Percentiles rank a stretch among this genome's conserved stretches.
phyloP scores from a whole-genome alignment of 305 asterid species.

The Rubia tinctorum region DNA sequence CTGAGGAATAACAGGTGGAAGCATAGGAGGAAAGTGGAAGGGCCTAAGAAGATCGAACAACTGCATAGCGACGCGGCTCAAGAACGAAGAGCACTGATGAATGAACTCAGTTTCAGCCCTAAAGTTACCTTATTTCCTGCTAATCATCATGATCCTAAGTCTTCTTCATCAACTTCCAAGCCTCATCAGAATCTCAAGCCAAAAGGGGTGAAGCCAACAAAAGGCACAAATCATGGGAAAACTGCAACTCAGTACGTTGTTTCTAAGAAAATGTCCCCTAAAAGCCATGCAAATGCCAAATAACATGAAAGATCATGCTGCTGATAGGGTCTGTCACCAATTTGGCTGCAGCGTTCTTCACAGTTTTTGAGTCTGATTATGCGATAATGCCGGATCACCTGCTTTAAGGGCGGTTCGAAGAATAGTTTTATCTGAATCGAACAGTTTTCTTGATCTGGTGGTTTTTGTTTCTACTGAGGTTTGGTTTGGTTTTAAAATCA shows the following conservation, averaged over 20 bases:
- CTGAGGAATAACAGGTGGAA: conserved; percentile 84
- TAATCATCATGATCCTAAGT: conserved; percentile 34
- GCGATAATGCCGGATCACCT: background rate
- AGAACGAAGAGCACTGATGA: conserved; percentile 52
- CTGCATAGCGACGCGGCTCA: conserved; percentile 81
- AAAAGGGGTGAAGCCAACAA: conserved; percentile 3
- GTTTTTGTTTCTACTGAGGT: conserved; percentile 32
- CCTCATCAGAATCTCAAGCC: conserved; percentile 41
- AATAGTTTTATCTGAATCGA: too few relatives aligned
- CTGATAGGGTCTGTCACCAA: background rate
- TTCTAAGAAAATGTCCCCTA: conserved; percentile 15
- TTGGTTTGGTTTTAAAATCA: conserved; percentile 54
- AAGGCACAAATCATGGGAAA: conserved; percentile 21
- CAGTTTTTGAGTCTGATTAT: too few relatives aligned
- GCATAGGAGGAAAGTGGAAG: conserved; percentile 84
- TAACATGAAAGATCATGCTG: conserved; percentile 9
- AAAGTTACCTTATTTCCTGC: conserved; percentile 16
- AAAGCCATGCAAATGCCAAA: conserved; percentile 12
- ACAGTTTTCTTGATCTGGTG: too few relatives aligned
- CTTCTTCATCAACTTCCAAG: conserved; percentile 43
- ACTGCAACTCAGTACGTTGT: conserved; percentile 13
- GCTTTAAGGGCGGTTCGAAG: too few relatives aligned
- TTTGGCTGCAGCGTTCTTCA: background rate
- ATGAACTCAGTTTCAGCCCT: conserved; percentile 26
- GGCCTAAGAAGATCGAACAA: conserved; percentile 81